Percentiles rank a stretch among this genome's conserved stretches.
Evolutionary conservation across 2,329 filamentous ascomycete genomes (phyloP).

Genomic region (Fusarium clavum): DNA sequence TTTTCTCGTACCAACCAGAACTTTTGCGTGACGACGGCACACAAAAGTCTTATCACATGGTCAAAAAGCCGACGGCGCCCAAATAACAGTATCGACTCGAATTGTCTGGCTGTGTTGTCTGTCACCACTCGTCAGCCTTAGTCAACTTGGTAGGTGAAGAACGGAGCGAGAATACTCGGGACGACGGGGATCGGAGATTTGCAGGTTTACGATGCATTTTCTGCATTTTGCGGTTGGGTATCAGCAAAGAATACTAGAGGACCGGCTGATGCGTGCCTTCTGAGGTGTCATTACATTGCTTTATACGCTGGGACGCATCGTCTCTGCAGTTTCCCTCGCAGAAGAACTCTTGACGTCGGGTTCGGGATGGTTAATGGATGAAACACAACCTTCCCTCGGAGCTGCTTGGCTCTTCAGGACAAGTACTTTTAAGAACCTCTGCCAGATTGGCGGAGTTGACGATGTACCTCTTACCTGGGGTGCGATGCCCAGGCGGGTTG

Average conservation of each 20-base stretch:
- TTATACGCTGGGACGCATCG: slow-evolving; percentile 14
- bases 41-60: slow-evolving; percentile 45
- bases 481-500: slow-evolving; percentile 26
- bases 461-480: slow-evolving; percentile 40
- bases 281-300: slow-evolving; percentile 25
- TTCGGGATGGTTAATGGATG: slow-evolving; percentile 14
- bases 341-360: slow-evolving; percentile 10
- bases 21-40: slow-evolving; percentile 45
- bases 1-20: slow-evolving; percentile 43
- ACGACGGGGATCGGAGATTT: slow-evolving; percentile 4
- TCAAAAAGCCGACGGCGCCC: neutral
- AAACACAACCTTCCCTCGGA: slow-evolving; percentile 17
- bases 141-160: slow-evolving; percentile 26
- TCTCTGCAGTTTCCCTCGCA: slow-evolving; percentile 12
- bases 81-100: slow-evolving; percentile 11
- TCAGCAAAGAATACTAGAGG: slow-evolving; percentile 6
- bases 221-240: slow-evolving; percentile 14
- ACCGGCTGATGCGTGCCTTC: slow-evolving; percentile 15
- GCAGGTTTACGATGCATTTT: slow-evolving; percentile 24
- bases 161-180: slow-evolving; percentile 1
- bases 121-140: slow-evolving; percentile 37
- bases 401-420: slow-evolving; percentile 18
- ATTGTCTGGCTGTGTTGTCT: slow-evolving; percentile 5
- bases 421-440: slow-evolving; percentile 38
- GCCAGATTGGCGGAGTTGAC: slow-evolving; percentile 13